Percentiles rank a stretch among this genome's conserved stretches.
phyloP scores from a whole-genome alignment of 208 protist genomes.

The Eutreptiella sp. region DNA sequence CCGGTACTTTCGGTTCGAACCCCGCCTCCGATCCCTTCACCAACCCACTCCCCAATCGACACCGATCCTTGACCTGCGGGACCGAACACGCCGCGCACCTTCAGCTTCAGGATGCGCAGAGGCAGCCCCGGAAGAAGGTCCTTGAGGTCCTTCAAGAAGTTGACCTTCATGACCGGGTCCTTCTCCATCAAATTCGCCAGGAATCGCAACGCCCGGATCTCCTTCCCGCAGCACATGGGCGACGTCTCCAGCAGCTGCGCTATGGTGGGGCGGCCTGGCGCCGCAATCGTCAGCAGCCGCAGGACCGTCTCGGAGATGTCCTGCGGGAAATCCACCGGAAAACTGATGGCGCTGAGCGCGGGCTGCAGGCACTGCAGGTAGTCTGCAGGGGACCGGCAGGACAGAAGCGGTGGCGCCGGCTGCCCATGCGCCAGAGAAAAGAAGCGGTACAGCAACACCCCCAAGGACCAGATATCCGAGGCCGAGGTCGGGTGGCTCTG shows the following conservation, averaged over 20 bases:
- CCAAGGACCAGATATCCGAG: slow-evolving; percentile 8
- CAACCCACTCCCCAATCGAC: no score
- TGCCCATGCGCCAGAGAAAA: background rate
- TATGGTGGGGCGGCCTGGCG: background rate
- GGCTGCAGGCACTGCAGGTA: background rate
- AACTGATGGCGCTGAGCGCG: background rate
- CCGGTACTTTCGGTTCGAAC: no score
- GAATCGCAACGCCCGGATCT: slow-evolving; percentile 15
- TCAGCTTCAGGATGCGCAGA: no score
- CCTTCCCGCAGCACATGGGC: slow-evolving; percentile 11
- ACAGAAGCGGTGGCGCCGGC: background rate
- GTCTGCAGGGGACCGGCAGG: background rate
- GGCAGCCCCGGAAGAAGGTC: no score
- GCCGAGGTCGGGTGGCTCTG: background rate
- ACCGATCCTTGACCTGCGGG: no score
- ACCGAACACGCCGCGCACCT: no score
- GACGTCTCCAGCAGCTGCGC: background rate
- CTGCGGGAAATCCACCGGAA: background rate
- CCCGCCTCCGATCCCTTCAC: no score
- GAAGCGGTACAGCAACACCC: background rate
- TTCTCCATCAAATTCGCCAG: slow-evolving; percentile 2
- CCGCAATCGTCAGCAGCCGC: background rate
- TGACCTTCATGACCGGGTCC: slow-evolving; percentile 11
- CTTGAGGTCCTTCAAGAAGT: no score
- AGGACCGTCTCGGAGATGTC: background rate